Evolutionary conservation across 345 rosid species (phyloP), one percentile per base, ranked within the genome.

Genomic region (Odontarrhena argentea): DNA sequence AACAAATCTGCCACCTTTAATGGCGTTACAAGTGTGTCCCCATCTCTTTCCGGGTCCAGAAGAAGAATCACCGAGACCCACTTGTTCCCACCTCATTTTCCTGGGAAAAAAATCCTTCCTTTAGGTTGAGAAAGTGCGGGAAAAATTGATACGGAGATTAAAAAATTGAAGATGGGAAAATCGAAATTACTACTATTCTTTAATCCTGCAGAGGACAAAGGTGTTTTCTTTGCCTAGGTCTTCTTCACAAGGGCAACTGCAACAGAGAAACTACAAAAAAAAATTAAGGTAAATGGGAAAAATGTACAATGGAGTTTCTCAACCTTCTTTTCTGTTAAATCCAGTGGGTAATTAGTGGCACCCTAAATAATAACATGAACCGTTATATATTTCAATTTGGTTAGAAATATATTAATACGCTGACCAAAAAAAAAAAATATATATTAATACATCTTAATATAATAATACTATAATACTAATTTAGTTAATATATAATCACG

Each of bases 21-120:
- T 71, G 78, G 97, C 78, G 89, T 94, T 94, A 75, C 96, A 91
- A 55, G 96, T 87, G 79, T 94, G 99, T 40, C 97, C 96, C 97
- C 97, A 94, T 83, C 96, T 85, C 74, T 87, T 87, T 13, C 96
- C 96, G 4, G 97, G 99, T 42, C 87, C 91, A 36, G 69, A 65
- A 44, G 74, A 67, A 68, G 63, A 35, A 11, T 55, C 71, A 45
- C 74, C 65, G 9, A 63, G 61, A 59, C 80, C 70, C 70, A 43
- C 75, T 56, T 62, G 70, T 38, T 90, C 93, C 97, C 96, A 91
- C 71, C 86, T 84, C 97, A 87, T 88, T 81, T 56, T 50, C 51
- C 11, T 28, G 36, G 50, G 36, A 67, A 58, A 57, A 15, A 8
- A 12, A 55, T 55, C 61, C 46, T 68, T 60, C 10, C 55, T 58